phyloP scores from a whole-genome alignment of 2,329 filamentous ascomycete genomes.

The Exophiala lecanii-corni region DNA sequence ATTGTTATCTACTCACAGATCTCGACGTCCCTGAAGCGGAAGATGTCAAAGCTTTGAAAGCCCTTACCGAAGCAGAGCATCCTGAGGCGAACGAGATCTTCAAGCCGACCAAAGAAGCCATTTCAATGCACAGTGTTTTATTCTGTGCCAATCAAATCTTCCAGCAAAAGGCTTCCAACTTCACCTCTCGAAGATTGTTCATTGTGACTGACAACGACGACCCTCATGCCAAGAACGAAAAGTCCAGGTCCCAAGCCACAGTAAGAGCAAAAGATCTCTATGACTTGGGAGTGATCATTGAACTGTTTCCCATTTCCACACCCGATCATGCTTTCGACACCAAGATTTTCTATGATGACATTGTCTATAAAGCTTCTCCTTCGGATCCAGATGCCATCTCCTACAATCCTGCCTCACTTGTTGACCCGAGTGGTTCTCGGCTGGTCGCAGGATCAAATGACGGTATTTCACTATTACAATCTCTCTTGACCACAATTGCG shows the following conservation, averaged over 20 bases:
- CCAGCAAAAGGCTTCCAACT: slow-evolving; percentile 89
- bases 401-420: slow-evolving; percentile 38
- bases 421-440: slow-evolving; percentile 37
- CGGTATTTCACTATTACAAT: slow-evolving; percentile 72
- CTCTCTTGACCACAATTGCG: slow-evolving; percentile 80
- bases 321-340: slow-evolving; percentile 71
- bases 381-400: slow-evolving; percentile 63
- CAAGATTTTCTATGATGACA: slow-evolving; percentile 91
- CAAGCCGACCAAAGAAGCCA: slow-evolving; percentile 61
- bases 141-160: slow-evolving; percentile 97
- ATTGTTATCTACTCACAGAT: slow-evolving; percentile 88
- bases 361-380: slow-evolving; percentile 74
- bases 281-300: slow-evolving; percentile 84
- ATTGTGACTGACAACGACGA: slow-evolving; percentile 92
- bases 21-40: slow-evolving; percentile 80
- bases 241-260: slow-evolving; percentile 68
- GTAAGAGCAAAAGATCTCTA: slow-evolving; percentile 92
- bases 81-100: slow-evolving; percentile 60
- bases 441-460: slow-evolving; percentile 65
- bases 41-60: slow-evolving; percentile 76
- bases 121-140: slow-evolving; percentile 81
- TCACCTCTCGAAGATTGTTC: slow-evolving; percentile 87
- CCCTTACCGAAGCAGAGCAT: slow-evolving; percentile 69
- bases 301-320: slow-evolving; percentile 81
- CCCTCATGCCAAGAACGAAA: slow-evolving; percentile 70